These are phyloP conservation scores for Amanita brunnescens DNA, from an alignment of 768 basidiomycete genomes.

Conservation along the genomic window DNA sequence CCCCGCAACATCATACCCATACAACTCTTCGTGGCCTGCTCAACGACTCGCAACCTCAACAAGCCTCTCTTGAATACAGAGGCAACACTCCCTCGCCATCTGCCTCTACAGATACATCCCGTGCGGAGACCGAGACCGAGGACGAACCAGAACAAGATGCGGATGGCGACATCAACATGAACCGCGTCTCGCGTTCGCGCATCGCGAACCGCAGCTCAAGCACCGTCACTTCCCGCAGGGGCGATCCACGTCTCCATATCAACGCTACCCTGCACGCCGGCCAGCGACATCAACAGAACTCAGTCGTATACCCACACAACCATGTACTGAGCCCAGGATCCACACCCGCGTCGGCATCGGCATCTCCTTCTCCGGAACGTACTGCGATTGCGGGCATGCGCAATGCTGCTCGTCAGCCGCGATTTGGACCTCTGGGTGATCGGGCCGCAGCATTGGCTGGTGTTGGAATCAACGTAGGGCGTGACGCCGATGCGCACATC, in stretches of 20 bases:
- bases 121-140: slow-evolving; percentile 72
- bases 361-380: slow-evolving; percentile 26
- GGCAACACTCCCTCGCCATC: slow-evolving; percentile 29
- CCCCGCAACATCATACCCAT: slow-evolving; percentile 8
- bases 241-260: background rate
- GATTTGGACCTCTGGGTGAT: slow-evolving; percentile 15
- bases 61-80: slow-evolving; percentile 13
- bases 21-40: slow-evolving; percentile 10
- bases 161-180: slow-evolving; percentile 49
- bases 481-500: slow-evolving; percentile 30
- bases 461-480: slow-evolving; percentile 21
- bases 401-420: slow-evolving; percentile 5
- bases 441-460: slow-evolving; percentile 9
- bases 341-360: slow-evolving; percentile 20
- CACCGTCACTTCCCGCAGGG: background rate
- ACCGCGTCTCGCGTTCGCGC: slow-evolving; percentile 8
- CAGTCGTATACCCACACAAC: background rate
- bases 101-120: slow-evolving; percentile 35
- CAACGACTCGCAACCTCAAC: slow-evolving; percentile 11
- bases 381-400: slow-evolving; percentile 12
- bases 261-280: slow-evolving; percentile 12
- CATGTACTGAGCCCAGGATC: slow-evolving; percentile 1
- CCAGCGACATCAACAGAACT: slow-evolving; percentile 9
- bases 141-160: slow-evolving; percentile 67
- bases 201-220: background rate